A percentile compares a stretch with the other conserved stretches of the same genome.
These are phyloP conservation scores for Periconia sp. DNA, from an alignment of 2,329 filamentous ascomycete species.

Conservation along the genomic window DNA sequence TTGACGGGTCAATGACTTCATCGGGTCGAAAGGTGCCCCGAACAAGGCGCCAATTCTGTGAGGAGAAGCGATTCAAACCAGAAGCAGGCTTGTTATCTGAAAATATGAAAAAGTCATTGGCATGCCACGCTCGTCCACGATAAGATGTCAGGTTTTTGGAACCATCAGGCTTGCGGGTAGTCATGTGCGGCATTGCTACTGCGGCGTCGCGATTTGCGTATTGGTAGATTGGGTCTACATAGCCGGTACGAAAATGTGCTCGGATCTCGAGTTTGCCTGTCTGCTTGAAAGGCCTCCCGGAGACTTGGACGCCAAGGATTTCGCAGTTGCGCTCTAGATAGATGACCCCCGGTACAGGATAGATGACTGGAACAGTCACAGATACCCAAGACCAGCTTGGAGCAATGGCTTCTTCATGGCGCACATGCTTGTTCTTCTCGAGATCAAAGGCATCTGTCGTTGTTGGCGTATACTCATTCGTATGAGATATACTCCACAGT, in stretches of 20 bases:
- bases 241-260: constrained; percentile 20
- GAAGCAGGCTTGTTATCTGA: constrained; percentile 13
- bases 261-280: constrained; percentile 16
- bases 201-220: constrained; percentile 21
- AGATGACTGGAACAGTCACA: constrained; percentile 26
- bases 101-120: constrained; percentile 22
- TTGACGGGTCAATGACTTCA: constrained; percentile 21
- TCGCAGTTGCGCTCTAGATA: constrained; percentile 20
- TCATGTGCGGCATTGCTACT: constrained; percentile 12
- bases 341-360: constrained; percentile 11
- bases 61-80: background rate
- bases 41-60: constrained; percentile 16
- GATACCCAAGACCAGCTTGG: constrained; percentile 28
- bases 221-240: constrained; percentile 26
- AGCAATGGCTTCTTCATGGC: constrained; percentile 18
- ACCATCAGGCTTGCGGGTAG: background rate
- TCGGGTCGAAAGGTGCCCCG: constrained; percentile 26
- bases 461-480: constrained; percentile 11
- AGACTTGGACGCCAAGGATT: constrained; percentile 10
- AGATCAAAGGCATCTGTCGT: constrained; percentile 15
- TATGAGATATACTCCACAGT: constrained; percentile 21
- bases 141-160: constrained; percentile 9
- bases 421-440: constrained; percentile 15
- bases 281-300: constrained; percentile 11
- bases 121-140: constrained; percentile 15